A percentile compares a stretch with the other conserved stretches of the same genome.
phyloP scores from a whole-genome alignment of 345 rosid genomes.

The Mangifera indica region DNA sequence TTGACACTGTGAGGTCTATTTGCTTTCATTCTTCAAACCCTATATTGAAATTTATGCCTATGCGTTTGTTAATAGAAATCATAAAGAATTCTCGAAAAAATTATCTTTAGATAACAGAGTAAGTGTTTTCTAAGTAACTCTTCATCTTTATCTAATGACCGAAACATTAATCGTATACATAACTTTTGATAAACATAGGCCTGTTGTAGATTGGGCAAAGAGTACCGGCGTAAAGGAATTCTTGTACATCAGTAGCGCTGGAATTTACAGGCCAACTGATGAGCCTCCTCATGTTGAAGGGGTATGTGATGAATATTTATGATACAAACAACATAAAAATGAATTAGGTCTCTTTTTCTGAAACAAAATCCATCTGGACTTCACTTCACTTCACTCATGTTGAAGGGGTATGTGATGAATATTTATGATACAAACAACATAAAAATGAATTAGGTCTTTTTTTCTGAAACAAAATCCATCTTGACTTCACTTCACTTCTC shows the following conservation, averaged over 20 bases:
- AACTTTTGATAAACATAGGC: constrained; percentile 35
- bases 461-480: constrained; percentile 1
- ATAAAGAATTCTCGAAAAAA: too few relatives aligned
- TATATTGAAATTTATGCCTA: too few relatives aligned
- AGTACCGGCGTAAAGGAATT: constrained; percentile 79
- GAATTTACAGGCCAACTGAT: constrained; percentile 80
- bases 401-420: too few relatives aligned
- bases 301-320: constrained; percentile 43
- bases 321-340: too few relatives aligned
- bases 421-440: too few relatives aligned
- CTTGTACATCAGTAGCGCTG: constrained; percentile 90
- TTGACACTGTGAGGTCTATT: constrained; percentile 73
- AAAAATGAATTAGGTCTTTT: background rate
- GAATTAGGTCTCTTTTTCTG: background rate
- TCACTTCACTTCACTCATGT: background rate
- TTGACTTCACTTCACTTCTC: background rate
- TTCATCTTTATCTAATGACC: too few relatives aligned
- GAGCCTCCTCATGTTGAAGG: constrained; percentile 97
- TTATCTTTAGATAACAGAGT: too few relatives aligned
- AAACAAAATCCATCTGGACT: background rate
- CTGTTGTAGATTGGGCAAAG: constrained; percentile 89
- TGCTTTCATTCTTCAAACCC: background rate
- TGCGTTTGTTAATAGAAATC: too few relatives aligned
- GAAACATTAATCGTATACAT: too few relatives aligned
- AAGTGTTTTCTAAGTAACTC: too few relatives aligned